phyloP scores from a whole-genome alignment of 2,329 filamentous ascomycete genomes.

The Trichoderma koningii region DNA sequence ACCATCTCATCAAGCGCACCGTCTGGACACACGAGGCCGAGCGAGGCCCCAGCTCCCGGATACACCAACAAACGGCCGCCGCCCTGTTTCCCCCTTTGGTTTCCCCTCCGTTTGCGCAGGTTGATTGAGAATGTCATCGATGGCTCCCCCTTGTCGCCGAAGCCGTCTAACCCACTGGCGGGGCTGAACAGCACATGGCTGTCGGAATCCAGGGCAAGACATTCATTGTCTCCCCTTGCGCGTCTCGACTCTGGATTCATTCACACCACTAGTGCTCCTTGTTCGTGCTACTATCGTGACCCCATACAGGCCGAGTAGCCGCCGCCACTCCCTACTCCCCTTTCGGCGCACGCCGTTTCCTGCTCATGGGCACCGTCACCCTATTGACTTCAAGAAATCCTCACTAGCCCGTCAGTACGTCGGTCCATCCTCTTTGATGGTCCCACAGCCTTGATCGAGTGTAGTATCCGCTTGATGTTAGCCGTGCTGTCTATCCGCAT shows the following conservation, averaged over 20 bases:
- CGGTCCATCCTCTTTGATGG: constrained; percentile 3
- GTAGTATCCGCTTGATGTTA: constrained; percentile 17
- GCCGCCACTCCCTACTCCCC: background rate
- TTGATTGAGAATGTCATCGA: background rate
- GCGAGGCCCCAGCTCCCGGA: constrained; percentile 11
- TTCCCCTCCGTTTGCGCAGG: background rate
- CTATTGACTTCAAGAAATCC: background rate
- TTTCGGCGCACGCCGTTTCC: background rate
- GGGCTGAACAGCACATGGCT: background rate
- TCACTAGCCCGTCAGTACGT: constrained; percentile 17
- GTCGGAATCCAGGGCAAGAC: constrained; percentile 2
- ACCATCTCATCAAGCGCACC: constrained; percentile 21
- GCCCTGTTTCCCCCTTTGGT: background rate
- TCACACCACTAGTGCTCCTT: too few species aligned
- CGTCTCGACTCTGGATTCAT: background rate
- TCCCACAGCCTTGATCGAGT: constrained; percentile 18
- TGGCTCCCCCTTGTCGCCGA: background rate
- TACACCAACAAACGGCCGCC: constrained; percentile 1
- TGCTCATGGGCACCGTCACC: background rate
- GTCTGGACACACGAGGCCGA: constrained; percentile 7
- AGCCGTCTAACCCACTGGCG: background rate
- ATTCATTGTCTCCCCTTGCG: background rate
- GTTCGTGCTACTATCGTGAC: too few species aligned
- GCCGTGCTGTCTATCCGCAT: constrained; percentile 13
- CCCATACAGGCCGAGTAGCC: background rate